A percentile compares a stretch with the other conserved stretches of the same genome.
phyloP scores from a whole-genome alignment of 495 filamentous ascomycete species.

The Penicillium coprophilum region DNA sequence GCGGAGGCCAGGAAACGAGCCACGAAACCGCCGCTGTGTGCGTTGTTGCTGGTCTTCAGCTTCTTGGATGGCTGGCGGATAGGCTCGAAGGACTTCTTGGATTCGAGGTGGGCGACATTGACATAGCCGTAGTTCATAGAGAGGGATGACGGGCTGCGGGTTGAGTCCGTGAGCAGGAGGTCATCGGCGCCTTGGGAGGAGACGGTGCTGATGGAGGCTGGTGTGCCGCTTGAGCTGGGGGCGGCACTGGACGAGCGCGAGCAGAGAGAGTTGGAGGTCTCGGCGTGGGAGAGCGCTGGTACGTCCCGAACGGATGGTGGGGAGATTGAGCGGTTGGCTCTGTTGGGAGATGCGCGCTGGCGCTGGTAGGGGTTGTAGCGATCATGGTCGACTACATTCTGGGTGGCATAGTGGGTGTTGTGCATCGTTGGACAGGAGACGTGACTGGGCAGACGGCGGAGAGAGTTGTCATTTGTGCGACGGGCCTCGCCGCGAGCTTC shows the following conservation, averaged over 20 bases:
- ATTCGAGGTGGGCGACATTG: slow-evolving; percentile 25
- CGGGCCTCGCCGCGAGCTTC: slow-evolving; percentile 33
- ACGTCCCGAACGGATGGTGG: slow-evolving; percentile 52
- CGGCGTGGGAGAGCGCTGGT: slow-evolving; percentile 46
- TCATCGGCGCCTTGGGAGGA: slow-evolving; percentile 40
- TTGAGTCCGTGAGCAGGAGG: slow-evolving; percentile 36
- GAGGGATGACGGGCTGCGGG: slow-evolving; percentile 35
- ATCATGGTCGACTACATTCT: slow-evolving; percentile 32
- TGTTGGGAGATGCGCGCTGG: slow-evolving; percentile 37
- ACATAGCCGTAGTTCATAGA: slow-evolving; percentile 37
- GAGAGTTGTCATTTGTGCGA: slow-evolving; percentile 16
- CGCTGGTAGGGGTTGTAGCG: slow-evolving; percentile 41
- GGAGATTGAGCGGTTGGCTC: slow-evolving; percentile 45
- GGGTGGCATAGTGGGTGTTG: slow-evolving; percentile 31
- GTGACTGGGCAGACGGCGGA: slow-evolving; percentile 33
- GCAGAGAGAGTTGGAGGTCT: slow-evolving; percentile 45
- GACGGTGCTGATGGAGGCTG: slow-evolving; percentile 43
- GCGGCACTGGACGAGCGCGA: slow-evolving; percentile 52
- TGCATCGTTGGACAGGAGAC: slow-evolving; percentile 39
- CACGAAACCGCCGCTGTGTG: slow-evolving; percentile 38
- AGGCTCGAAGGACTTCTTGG: slow-evolving; percentile 30
- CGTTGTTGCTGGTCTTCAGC: slow-evolving; percentile 34
- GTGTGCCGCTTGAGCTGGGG: slow-evolving; percentile 43
- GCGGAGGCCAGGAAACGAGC: slow-evolving; percentile 47
- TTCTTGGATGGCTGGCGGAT: slow-evolving; percentile 45